Percentiles rank a stretch among this genome's conserved stretches.
Evolutionary conservation across 345 rosid species (phyloP).

Genomic region (Theobroma cacao): DNA sequence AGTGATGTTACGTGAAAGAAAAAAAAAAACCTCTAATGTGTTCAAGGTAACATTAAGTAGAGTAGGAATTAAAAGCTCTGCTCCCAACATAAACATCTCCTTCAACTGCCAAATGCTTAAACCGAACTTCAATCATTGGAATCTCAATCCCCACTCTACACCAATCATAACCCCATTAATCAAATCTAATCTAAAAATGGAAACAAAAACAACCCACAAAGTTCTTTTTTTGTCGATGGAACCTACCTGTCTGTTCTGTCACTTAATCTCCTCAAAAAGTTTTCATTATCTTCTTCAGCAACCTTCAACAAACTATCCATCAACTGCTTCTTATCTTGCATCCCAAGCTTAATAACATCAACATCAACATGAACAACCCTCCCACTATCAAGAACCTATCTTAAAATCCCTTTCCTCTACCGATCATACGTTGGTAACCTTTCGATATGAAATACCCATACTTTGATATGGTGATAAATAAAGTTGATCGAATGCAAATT

Average conservation of each 20-base stretch:
- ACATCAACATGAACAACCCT: slow-evolving; percentile 44
- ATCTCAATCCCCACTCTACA: slow-evolving; percentile 71
- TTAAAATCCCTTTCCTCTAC: slow-evolving; percentile 58
- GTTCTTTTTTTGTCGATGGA: neutral
- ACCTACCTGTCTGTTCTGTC: slow-evolving; percentile 62
- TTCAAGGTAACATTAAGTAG: slow-evolving; percentile 59
- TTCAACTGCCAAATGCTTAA: slow-evolving; percentile 51
- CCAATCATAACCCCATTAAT: neutral
- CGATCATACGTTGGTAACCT: slow-evolving; percentile 82
- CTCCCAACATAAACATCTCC: slow-evolving; percentile 76
- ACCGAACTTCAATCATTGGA: slow-evolving; percentile 78
- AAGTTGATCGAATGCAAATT: too few relatives aligned
- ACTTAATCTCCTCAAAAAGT: slow-evolving; percentile 53
- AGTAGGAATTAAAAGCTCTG: slow-evolving; percentile 88
- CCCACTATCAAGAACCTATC: slow-evolving; percentile 47
- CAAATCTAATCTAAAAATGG: neutral
- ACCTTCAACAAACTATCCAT: slow-evolving; percentile 57
- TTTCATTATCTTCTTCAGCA: slow-evolving; percentile 77
- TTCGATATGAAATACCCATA: too few relatives aligned
- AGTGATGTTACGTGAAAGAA: too few relatives aligned
- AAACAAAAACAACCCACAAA: neutral
- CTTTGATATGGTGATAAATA: too few relatives aligned
- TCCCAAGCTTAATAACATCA: slow-evolving; percentile 48
- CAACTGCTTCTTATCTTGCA: slow-evolving; percentile 57
- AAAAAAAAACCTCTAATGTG: slow-evolving; percentile 46